Evolutionary conservation across 768 basidiomycete genomes (phyloP), one percentile per base, ranked within the genome.

Genomic region (Tephrocybe rancida): DNA sequence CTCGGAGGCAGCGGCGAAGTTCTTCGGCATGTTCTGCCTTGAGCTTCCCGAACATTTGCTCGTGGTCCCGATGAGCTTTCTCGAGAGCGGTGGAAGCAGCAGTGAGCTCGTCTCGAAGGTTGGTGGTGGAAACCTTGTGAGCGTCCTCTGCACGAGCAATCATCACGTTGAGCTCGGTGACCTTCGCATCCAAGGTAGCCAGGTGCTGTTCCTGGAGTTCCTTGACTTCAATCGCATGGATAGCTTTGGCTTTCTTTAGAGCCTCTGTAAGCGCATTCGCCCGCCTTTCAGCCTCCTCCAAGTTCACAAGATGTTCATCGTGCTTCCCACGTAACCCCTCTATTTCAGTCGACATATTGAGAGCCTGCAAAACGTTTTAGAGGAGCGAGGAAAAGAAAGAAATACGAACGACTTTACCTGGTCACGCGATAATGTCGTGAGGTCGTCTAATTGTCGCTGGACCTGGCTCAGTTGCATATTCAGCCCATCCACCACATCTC

Each of bases 281-380:
- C 38, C 77, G 85, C 47, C 76, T 64, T 62, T 80, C 76, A 39
- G 85, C 74, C 44, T 78, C 73, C 58, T 88, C 83, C 10, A 92
- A 67, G 34, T 73, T 71, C 11, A 61, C 63, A 7, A 87, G 64
- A 45, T 81, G 75, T 11, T 83, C 76, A 48, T 78, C 69, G 61
- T 88, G 84, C 61, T 84, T 82, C 48, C 74, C 70, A 47, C 84
- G 86, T 21, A 95, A 74, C 24, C 81, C 84, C 58, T 91, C 91
- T 32, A 95, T 81, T 62, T 93, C 95, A 52, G 79, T 85, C 8
- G 92, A 92, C 86, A 96, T 91, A 64, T 96, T 96, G 48, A 87
- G 66, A 10, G 89, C 79, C 91, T 94, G 54, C 16, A 52, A 44
- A 25, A 35, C 13, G 18, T 34, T 41, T 16, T 41, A 51, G 22